Percentiles rank a stretch among this genome's conserved stretches.
phyloP scores from a whole-genome alignment of 2,329 filamentous ascomycete genomes.

The Trichophaea hybrida region DNA sequence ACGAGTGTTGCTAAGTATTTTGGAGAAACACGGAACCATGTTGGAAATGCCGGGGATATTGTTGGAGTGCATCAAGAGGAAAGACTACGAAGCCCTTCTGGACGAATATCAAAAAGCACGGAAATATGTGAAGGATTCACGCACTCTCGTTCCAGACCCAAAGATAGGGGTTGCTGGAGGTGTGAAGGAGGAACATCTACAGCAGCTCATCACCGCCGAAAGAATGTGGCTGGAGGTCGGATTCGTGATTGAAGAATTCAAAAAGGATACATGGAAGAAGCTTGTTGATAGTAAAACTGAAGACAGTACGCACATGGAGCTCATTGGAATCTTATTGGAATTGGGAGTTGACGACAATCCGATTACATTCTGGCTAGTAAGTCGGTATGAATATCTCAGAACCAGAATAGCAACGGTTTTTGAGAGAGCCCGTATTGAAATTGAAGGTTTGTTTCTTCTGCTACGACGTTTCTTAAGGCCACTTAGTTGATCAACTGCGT shows the following conservation, averaged over 20 bases:
- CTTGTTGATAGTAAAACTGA: slow-evolving; percentile 45
- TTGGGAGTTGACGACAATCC: slow-evolving; percentile 90
- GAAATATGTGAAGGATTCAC: slow-evolving; percentile 64
- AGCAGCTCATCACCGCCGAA: slow-evolving; percentile 74
- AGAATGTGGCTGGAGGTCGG: slow-evolving; percentile 94
- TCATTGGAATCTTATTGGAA: slow-evolving; percentile 77
- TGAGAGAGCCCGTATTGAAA: slow-evolving; percentile 78
- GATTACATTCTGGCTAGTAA: slow-evolving; percentile 89
- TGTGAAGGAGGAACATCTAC: slow-evolving; percentile 60
- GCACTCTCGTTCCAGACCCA: slow-evolving; percentile 46
- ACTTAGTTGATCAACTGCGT: not conserved
- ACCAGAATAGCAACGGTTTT: slow-evolving; percentile 65
- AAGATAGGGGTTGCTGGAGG: slow-evolving; percentile 24
- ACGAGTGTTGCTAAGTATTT: slow-evolving; percentile 57
- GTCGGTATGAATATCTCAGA: slow-evolving; percentile 77
- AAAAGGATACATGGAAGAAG: slow-evolving; percentile 75
- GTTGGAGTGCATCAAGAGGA: slow-evolving; percentile 72
- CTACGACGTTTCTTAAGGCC: not conserved
- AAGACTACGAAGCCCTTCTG: slow-evolving; percentile 75
- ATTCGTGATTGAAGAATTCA: slow-evolving; percentile 71
- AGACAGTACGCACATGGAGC: slow-evolving; percentile 77
- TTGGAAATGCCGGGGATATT: slow-evolving; percentile 68
- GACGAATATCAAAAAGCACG: slow-evolving; percentile 78
- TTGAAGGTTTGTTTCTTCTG: slow-evolving; percentile 41
- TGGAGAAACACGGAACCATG: slow-evolving; percentile 67